phyloP scores from a whole-genome alignment of 164 flowering plant species.

The Umbilicus rupestris region DNA sequence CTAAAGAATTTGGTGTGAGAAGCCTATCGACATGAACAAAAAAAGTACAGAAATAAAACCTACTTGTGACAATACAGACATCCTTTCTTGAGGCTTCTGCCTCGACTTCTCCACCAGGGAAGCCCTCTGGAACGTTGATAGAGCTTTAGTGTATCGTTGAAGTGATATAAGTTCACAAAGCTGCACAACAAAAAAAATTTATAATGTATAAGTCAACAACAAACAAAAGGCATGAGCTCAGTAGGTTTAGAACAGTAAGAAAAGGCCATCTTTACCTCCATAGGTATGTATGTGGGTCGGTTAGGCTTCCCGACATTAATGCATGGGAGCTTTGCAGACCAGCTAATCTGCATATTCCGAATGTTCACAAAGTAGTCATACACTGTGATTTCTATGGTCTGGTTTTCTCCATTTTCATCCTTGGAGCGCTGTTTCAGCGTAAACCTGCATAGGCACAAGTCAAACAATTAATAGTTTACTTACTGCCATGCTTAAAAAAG shows the following conservation, averaged over 20 bases:
- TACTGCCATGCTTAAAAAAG: too few relatives aligned
- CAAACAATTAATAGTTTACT: too few relatives aligned
- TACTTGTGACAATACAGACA: slow-evolving; percentile 24
- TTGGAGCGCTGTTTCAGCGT: slow-evolving; percentile 13
- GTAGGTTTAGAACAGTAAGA: background rate
- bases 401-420: slow-evolving; percentile 12
- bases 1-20: background rate
- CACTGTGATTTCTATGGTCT: slow-evolving; percentile 37
- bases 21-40: too few relatives aligned
- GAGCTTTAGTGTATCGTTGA: slow-evolving; percentile 36
- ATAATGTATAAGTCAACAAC: background rate
- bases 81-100: slow-evolving; percentile 37
- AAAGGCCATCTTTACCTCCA: slow-evolving; percentile 33
- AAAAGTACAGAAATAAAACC: background rate
- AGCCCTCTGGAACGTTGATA: slow-evolving; percentile 27
- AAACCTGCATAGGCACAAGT: slow-evolving; percentile 7
- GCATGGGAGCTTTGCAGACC: slow-evolving; percentile 47
- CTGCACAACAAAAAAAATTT: slow-evolving; percentile 12
- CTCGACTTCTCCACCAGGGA: slow-evolving; percentile 38
- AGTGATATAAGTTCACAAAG: slow-evolving; percentile 30
- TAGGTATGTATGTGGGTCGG: slow-evolving; percentile 49
- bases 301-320: slow-evolving; percentile 67
- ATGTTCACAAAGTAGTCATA: slow-evolving; percentile 48
- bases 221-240: background rate
- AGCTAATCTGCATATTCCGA: slow-evolving; percentile 25